Evolutionary conservation across 2,329 filamentous ascomycete species (phyloP).

Genomic region (Stemphylium lycopersici): DNA sequence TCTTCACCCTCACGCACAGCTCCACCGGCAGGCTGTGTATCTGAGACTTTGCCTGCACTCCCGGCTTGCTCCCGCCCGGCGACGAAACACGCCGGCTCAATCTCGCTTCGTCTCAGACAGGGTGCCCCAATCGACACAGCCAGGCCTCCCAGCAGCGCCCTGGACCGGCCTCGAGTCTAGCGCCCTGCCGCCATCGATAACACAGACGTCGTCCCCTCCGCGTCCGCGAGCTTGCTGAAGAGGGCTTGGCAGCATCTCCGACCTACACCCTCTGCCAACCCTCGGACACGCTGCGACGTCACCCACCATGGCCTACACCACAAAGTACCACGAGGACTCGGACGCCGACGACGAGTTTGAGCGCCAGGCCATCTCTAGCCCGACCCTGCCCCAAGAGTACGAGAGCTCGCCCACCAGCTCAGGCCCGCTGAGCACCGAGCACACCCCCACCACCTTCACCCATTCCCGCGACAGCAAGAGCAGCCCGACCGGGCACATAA

Average conservation of each 20-base stretch:
- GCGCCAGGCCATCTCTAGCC: constrained; percentile 69
- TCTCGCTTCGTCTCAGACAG: constrained; percentile 49
- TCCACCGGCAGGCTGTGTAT: constrained; percentile 19
- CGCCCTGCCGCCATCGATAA: constrained; percentile 22
- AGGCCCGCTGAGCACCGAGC: constrained; percentile 72
- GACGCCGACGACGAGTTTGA: constrained; percentile 81
- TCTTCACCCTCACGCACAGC: neutral
- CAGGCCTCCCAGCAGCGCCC: constrained; percentile 11
- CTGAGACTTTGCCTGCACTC: constrained; percentile 29
- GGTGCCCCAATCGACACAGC: constrained; percentile 27
- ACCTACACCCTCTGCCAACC: constrained; percentile 16
- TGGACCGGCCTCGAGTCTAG: constrained; percentile 21
- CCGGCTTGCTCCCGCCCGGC: constrained; percentile 20
- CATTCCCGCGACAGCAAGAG: constrained; percentile 68
- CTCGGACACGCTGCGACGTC: constrained; percentile 7
- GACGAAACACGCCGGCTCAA: constrained; percentile 43
- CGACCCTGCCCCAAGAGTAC: constrained; percentile 68
- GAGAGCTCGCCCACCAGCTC: constrained; percentile 74
- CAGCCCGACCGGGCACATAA: constrained; percentile 75
- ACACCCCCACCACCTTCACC: constrained; percentile 80
- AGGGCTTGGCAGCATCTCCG: constrained; percentile 34
- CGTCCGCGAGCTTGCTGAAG: constrained; percentile 18
- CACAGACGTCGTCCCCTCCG: constrained; percentile 18
- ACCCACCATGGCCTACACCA: constrained; percentile 48
- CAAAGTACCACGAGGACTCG: constrained; percentile 74